Conservation (phyloP, 1,284 basidiomycete genomes). For the Ceratobasidium sp. region DNA sequence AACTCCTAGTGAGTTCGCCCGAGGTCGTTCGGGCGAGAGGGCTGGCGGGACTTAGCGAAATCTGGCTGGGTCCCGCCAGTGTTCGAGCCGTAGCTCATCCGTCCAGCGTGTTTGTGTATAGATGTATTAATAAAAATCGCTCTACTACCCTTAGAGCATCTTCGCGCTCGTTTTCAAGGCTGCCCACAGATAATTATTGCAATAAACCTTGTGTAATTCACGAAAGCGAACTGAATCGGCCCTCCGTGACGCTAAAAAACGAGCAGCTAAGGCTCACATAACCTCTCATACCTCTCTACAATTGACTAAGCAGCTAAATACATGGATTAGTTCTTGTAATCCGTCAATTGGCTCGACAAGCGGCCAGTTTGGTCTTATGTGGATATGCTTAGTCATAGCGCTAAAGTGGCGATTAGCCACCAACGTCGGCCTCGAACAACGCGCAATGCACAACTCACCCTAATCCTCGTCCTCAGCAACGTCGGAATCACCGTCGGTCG, state of each 20-base stretch:
- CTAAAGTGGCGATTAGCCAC: not conserved
- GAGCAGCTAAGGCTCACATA: no score
- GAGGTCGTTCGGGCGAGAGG: not conserved
- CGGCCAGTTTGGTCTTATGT: not conserved
- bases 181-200: no score
- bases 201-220: no score
- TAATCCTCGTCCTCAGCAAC: not conserved
- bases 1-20: slow-evolving; percentile 26
- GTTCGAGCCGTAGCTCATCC: not conserved
- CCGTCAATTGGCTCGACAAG: not conserved
- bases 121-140: not conserved
- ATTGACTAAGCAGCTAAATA: no score
- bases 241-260: no score
- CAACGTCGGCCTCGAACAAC: not conserved
- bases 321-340: no score
- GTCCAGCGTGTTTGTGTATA: not conserved
- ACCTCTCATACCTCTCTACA: no score
- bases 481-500: not conserved
- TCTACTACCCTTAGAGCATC: not conserved
- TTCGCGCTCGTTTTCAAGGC: not conserved
- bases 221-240: no score
- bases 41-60: slow-evolving; percentile 9
- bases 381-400: not conserved
- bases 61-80: not conserved
- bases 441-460: not conserved